Conservation (phyloP, 2,329 filamentous ascomycete genomes). For the Magnaporthiopsis incrustans region DNA sequence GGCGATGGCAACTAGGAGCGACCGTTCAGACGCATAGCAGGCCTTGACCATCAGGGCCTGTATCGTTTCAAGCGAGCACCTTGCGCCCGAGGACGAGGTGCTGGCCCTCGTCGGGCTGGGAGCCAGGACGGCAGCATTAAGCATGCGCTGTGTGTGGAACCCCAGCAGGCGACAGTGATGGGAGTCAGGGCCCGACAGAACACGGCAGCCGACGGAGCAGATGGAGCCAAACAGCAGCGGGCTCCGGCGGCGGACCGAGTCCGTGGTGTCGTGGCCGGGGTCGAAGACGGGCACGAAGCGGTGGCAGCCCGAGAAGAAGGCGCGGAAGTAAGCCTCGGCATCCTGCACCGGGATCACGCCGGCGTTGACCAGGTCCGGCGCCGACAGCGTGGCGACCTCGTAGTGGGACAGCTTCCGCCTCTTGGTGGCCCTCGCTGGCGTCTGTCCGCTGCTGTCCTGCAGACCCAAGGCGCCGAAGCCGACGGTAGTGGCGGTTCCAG, state of each 20-base stretch:
- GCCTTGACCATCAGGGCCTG: constrained; percentile 44
- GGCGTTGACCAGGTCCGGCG: constrained; percentile 16
- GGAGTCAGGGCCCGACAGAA: constrained; percentile 29
- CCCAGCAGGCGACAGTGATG: constrained; percentile 32
- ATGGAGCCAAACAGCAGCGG: constrained; percentile 43
- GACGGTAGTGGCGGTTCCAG: no score
- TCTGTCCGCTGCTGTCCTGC: no score
- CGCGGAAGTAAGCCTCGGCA: constrained; percentile 15
- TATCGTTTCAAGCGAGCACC: constrained; percentile 32
- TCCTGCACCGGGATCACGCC: constrained; percentile 17
- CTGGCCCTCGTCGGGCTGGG: constrained; percentile 20
- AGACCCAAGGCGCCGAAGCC: no score
- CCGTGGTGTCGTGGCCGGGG: constrained; percentile 31
- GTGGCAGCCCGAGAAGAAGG: constrained; percentile 21
- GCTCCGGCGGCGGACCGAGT: constrained; percentile 36
- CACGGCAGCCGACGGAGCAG: constrained; percentile 42
- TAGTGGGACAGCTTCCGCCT: constrained; percentile 13
- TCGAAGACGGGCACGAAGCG: constrained; percentile 21
- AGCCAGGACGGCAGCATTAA: constrained; percentile 26
- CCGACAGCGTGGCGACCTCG: constrained; percentile 7
- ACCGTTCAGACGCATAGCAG: constrained; percentile 44
- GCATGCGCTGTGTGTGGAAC: constrained; percentile 33
- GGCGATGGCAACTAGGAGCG: constrained; percentile 40
- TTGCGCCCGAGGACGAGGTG: no score
- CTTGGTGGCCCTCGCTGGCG: neutral